Percentiles rank a stretch among this genome's conserved stretches.
Evolutionary conservation across 495 filamentous ascomycete genomes (phyloP).

Genomic region (Tuber microsphaerosporum): DNA sequence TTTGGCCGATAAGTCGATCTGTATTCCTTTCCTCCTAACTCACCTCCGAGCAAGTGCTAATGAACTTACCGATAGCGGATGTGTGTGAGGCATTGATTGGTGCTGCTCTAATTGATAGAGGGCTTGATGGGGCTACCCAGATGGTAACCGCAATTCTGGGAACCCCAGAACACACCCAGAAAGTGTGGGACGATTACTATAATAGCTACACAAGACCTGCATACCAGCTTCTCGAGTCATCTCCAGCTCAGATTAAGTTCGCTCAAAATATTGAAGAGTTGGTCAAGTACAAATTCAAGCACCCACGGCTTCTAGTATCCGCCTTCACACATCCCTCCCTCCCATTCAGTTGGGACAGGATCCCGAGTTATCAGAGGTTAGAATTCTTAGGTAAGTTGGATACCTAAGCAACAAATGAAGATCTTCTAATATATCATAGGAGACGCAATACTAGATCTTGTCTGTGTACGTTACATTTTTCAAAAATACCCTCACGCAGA

Average conservation of each 20-base stretch:
- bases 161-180: constrained; percentile 59
- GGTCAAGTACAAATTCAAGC: constrained; percentile 72
- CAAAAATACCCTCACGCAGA: constrained; percentile 67
- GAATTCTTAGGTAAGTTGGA: constrained; percentile 59
- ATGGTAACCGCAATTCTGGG: constrained; percentile 73
- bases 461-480: constrained; percentile 73
- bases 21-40: constrained; percentile 8
- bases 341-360: constrained; percentile 59
- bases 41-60: not conserved
- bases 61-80: constrained; percentile 60
- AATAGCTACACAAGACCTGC: constrained; percentile 60
- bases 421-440: constrained; percentile 44
- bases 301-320: constrained; percentile 68
- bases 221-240: constrained; percentile 59
- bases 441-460: constrained; percentile 84
- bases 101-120: constrained; percentile 63
- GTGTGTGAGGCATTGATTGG: constrained; percentile 94
- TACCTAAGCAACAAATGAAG: not conserved
- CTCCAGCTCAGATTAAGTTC: constrained; percentile 60
- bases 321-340: constrained; percentile 88
- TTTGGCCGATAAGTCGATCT: constrained; percentile 69
- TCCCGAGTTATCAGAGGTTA: constrained; percentile 85
- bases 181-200: constrained; percentile 64
- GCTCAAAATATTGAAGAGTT: constrained; percentile 57
- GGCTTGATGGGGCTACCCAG: constrained; percentile 72